These are phyloP conservation scores for Pisolithus albus DNA, from an alignment of 768 basidiomycete species.

Conservation along the genomic window DNA sequence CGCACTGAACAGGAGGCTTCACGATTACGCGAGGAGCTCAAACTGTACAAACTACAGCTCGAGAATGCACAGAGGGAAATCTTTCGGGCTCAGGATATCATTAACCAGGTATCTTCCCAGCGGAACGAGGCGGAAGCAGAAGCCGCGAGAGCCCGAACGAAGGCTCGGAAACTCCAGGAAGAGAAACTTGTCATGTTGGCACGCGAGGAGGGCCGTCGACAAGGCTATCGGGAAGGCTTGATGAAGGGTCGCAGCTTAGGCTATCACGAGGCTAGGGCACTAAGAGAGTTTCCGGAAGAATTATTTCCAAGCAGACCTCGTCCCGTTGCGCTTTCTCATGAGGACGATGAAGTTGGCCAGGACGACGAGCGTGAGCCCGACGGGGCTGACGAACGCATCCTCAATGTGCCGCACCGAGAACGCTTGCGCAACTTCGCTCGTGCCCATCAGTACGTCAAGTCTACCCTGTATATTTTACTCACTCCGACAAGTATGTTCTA, in stretches of 20 bases:
- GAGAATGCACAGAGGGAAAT: slow-evolving; percentile 42
- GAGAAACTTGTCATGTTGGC: slow-evolving; percentile 35
- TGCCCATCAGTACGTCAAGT: slow-evolving; percentile 19
- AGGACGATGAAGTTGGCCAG: slow-evolving; percentile 12
- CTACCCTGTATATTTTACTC: slow-evolving; percentile 3
- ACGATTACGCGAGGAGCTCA: slow-evolving; percentile 36
- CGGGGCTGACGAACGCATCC: slow-evolving; percentile 9
- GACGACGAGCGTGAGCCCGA: slow-evolving; percentile 9
- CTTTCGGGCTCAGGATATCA: slow-evolving; percentile 34
- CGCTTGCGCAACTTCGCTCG: slow-evolving; percentile 14
- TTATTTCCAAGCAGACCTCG: slow-evolving; percentile 9
- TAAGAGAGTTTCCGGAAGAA: slow-evolving; percentile 2
- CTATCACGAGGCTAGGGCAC: slow-evolving; percentile 22
- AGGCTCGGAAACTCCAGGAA: slow-evolving; percentile 37
- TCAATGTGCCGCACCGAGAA: slow-evolving; percentile 8
- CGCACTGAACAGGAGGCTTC: slow-evolving; percentile 33
- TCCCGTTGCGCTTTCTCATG: slow-evolving; percentile 8
- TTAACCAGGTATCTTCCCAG: slow-evolving; percentile 36
- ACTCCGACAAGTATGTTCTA: not conserved
- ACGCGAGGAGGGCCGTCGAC: slow-evolving; percentile 36
- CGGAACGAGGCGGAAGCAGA: slow-evolving; percentile 40
- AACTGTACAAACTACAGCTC: slow-evolving; percentile 39
- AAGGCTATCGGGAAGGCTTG: slow-evolving; percentile 38
- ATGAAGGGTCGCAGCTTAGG: slow-evolving; percentile 26
- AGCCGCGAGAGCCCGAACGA: slow-evolving; percentile 39